Percentiles rank a stretch among this genome's conserved stretches.
Evolutionary conservation across 1,139 yeast genomes (phyloP).

Genomic region (Hemisphaericaspora lyxosophila): DNA sequence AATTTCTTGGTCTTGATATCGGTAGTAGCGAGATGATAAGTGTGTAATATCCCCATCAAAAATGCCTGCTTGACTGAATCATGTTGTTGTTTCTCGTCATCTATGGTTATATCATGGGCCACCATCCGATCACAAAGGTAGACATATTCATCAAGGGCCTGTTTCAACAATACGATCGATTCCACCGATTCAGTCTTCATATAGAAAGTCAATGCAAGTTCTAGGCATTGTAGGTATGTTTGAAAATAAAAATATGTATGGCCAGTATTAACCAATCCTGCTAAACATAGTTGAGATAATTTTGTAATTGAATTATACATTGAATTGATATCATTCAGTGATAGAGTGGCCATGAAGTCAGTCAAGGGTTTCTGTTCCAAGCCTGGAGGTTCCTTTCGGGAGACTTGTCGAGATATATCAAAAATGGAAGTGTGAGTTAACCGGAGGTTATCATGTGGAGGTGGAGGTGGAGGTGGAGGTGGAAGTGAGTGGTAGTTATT

Average conservation of each 20-base stretch:
- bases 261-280: neutral
- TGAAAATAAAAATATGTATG: neutral
- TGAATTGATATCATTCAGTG: neutral
- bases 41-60: constrained; percentile 8
- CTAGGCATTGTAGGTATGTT: constrained; percentile 9
- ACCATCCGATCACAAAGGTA: neutral
- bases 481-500: too few relatives aligned
- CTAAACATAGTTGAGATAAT: neutral
- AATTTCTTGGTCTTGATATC: constrained; percentile 2
- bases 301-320: neutral
- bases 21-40: constrained; percentile 5
- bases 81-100: neutral
- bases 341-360: constrained; percentile 1
- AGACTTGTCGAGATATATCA: neutral
- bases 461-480: too few relatives aligned
- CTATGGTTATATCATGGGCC: neutral
- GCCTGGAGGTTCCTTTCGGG: neutral
- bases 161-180: constrained; percentile 1
- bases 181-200: constrained; percentile 1
- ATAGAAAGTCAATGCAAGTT: constrained; percentile 6
- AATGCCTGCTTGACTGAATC: constrained; percentile 1
- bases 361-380: neutral
- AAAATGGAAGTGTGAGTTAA: neutral
- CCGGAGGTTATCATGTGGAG: too few relatives aligned
- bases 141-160: neutral